These are phyloP conservation scores for Sporothrix schenckii DNA, from an alignment of 2,329 filamentous ascomycete genomes.

Conservation along the genomic window DNA sequence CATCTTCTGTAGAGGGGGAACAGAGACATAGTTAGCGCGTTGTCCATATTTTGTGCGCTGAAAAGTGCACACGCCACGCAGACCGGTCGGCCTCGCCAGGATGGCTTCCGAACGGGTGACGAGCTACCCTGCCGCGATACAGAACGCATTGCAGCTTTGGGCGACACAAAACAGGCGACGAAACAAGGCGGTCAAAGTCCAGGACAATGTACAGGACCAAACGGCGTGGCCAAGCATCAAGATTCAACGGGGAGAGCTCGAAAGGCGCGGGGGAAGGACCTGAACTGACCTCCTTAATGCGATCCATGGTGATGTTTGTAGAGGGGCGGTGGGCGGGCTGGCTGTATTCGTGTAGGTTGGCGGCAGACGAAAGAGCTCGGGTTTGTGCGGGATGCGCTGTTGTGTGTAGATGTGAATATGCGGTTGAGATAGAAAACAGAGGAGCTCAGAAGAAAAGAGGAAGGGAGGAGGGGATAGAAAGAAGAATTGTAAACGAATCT, in stretches of 20 bases:
- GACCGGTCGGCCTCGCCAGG: slow-evolving; percentile 5
- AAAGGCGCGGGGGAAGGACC: slow-evolving; percentile 22
- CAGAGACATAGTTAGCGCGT: neutral
- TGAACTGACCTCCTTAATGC: slow-evolving; percentile 80
- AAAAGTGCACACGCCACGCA: neutral
- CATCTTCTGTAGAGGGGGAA: slow-evolving; percentile 72
- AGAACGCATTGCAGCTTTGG: slow-evolving; percentile 2
- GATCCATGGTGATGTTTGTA: slow-evolving; percentile 66
- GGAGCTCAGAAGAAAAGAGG: neutral
- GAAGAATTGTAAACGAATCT: slow-evolving; percentile 21
- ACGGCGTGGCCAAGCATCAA: neutral
- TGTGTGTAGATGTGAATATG: slow-evolving; percentile 17
- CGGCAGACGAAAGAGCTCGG: neutral
- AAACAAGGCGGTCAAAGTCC: neutral
- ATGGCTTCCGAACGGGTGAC: neutral
- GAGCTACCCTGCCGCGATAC: neutral
- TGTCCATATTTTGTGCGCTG: neutral
- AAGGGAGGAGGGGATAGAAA: slow-evolving; percentile 16
- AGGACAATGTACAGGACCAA: neutral
- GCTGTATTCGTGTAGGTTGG: slow-evolving; percentile 1
- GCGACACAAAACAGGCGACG: slow-evolving; percentile 9
- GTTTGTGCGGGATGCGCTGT: neutral
- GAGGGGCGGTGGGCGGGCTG: neutral
- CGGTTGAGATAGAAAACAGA: slow-evolving; percentile 3
- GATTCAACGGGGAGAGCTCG: neutral